A percentile compares a stretch with the other conserved stretches of the same genome.
These are phyloP conservation scores for Fusarium cicatricum DNA, from an alignment of 2,329 filamentous ascomycete genomes.

Conservation along the genomic window DNA sequence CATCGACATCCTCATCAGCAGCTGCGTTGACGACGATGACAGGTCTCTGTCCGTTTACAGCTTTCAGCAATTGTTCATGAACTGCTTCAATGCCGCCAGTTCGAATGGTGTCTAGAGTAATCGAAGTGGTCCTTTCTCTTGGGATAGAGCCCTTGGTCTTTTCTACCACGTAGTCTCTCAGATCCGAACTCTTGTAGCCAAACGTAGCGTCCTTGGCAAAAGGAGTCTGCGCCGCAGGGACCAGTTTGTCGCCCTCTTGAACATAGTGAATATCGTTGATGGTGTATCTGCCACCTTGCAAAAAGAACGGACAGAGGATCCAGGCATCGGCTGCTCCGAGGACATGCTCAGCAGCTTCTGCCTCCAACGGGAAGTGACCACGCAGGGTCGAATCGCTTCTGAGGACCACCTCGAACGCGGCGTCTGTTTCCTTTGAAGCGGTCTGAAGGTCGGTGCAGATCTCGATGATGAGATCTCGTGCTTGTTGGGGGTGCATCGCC, in stretches of 20 bases:
- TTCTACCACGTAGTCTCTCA: slow-evolving; percentile 57
- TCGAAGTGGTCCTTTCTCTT: slow-evolving; percentile 50
- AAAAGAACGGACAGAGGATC: slow-evolving; percentile 66
- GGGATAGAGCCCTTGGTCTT: slow-evolving; percentile 57
- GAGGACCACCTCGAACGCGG: slow-evolving; percentile 62
- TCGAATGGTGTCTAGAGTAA: slow-evolving; percentile 59
- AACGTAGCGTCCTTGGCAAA: slow-evolving; percentile 67
- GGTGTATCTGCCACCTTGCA: slow-evolving; percentile 65
- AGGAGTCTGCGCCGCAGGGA: slow-evolving; percentile 59
- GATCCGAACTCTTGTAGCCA: slow-evolving; percentile 62
- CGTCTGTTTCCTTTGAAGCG: slow-evolving; percentile 51
- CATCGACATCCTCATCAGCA: slow-evolving; percentile 62
- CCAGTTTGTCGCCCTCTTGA: slow-evolving; percentile 53
- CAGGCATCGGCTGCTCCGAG: slow-evolving; percentile 61
- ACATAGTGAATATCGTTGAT: slow-evolving; percentile 67
- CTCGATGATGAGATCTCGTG: slow-evolving; percentile 55
- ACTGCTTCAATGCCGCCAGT: slow-evolving; percentile 54
- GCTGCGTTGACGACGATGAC: slow-evolving; percentile 63
- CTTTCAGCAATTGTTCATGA: slow-evolving; percentile 49
- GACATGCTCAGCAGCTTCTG: slow-evolving; percentile 59
- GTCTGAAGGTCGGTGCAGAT: slow-evolving; percentile 59
- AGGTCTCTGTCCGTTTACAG: slow-evolving; percentile 36
- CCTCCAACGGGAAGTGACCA: slow-evolving; percentile 65
- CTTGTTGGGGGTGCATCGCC: slow-evolving; percentile 59
- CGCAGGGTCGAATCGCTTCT: slow-evolving; percentile 65